Conservation (phyloP, 495 filamentous ascomycete species). For the Tuber calosporum region DNA sequence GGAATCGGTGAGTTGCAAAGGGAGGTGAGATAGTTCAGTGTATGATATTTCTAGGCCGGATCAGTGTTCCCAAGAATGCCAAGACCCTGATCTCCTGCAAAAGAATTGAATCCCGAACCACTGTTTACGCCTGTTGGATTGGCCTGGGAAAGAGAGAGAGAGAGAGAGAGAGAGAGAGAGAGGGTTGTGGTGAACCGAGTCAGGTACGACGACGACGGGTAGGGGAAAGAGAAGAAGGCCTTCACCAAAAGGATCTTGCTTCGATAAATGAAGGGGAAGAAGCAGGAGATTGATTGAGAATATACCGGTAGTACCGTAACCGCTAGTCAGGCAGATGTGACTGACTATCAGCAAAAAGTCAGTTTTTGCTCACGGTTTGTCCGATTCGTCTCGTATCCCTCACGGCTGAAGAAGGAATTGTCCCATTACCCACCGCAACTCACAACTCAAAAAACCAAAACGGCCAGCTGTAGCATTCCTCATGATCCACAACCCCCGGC, state of each 20-base stretch:
- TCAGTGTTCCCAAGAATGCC: background rate
- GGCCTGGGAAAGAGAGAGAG: background rate
- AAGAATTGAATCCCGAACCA: background rate
- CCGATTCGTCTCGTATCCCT: background rate
- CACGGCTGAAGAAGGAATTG: background rate
- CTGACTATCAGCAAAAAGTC: background rate
- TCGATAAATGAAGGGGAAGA: background rate
- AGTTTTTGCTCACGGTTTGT: background rate
- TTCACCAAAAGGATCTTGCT: background rate
- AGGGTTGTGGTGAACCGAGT: background rate
- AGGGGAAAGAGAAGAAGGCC: background rate
- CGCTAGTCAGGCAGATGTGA: background rate
- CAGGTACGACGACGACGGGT: background rate
- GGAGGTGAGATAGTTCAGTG: background rate
- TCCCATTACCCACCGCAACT: background rate
- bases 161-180: too few species aligned
- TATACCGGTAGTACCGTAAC: background rate
- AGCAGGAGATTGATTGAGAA: background rate
- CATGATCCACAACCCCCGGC: slow-evolving; percentile 13
- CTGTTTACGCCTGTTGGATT: background rate
- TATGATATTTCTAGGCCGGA: background rate
- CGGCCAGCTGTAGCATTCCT: background rate
- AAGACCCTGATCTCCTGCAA: background rate
- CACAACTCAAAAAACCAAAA: background rate
- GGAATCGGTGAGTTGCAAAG: background rate